phyloP scores from a whole-genome alignment of 768 basidiomycete genomes.

The Cystobasidium onofrii region DNA sequence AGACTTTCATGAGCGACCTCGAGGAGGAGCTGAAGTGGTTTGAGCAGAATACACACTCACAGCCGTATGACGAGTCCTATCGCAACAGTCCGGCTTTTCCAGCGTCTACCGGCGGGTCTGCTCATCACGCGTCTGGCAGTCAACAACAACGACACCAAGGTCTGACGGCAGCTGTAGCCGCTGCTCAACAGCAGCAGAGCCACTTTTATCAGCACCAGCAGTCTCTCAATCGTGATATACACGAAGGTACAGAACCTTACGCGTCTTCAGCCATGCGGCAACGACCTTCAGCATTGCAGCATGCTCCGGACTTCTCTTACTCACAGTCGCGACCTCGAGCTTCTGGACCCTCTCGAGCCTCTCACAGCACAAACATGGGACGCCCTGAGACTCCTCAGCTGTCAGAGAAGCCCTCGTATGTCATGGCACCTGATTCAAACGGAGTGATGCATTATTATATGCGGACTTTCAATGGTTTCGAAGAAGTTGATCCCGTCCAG shows the following conservation, averaged over 20 bases:
- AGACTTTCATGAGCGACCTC: background rate
- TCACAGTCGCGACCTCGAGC: background rate
- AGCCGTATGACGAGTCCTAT: background rate
- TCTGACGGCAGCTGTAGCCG: background rate
- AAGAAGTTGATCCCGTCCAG: background rate
- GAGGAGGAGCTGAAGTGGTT: conserved; percentile 2
- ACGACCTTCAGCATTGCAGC: background rate
- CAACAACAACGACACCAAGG: background rate
- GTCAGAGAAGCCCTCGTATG: background rate
- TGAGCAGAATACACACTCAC: background rate
- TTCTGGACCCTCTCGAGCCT: background rate
- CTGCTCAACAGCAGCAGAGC: background rate
- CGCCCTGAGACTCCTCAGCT: background rate
- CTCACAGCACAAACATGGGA: background rate
- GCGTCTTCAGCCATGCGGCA: background rate
- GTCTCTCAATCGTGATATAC: no score
- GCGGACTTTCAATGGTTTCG: background rate
- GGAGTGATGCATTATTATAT: background rate
- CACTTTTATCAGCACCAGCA: background rate
- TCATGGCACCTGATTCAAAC: background rate
- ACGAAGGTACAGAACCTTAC: background rate
- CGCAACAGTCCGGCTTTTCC: background rate
- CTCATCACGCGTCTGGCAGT: background rate
- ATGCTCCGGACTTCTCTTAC: background rate
- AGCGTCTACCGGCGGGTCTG: background rate